phyloP scores from a whole-genome alignment of 2,329 filamentous ascomycete species.

The Monosporascus sp. region DNA sequence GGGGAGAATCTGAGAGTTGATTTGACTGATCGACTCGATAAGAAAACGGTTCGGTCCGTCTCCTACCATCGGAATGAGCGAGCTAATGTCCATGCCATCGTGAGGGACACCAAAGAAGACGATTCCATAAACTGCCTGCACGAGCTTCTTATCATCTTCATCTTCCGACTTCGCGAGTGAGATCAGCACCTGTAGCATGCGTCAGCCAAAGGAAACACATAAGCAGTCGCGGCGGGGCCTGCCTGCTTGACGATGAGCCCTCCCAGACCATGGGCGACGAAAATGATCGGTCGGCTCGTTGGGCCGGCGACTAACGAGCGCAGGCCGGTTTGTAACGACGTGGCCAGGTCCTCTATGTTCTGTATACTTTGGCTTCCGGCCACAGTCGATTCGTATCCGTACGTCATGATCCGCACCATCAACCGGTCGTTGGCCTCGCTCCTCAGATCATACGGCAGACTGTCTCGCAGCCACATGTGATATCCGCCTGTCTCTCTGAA shows the following conservation, averaged over 20 bases:
- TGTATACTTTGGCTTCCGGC: conserved; percentile 1
- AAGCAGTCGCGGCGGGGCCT: no score
- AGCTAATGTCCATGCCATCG: conserved; percentile 14
- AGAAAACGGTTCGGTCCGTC: conserved; percentile 7
- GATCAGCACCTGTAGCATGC: conserved; percentile 1
- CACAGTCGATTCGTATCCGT: conserved; percentile 33
- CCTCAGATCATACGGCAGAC: conserved; percentile 15
- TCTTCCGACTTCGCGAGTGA: conserved; percentile 2
- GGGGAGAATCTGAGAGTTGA: conserved; percentile 1
- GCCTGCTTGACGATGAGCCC: conserved; percentile 24
- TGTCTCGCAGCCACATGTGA: conserved; percentile 26
- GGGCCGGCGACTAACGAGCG: conserved; percentile 20
- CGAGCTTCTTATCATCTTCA: conserved; percentile 3
- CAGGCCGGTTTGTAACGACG: conserved; percentile 2
- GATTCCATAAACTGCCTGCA: conserved; percentile 8
- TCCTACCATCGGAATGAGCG: conserved; percentile 13
- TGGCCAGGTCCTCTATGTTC: not conserved
- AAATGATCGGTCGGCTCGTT: conserved; percentile 25
- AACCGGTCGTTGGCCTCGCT: not conserved
- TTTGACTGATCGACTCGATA: conserved; percentile 2
- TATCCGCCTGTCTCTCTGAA: conserved; percentile 20
- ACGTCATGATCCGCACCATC: conserved; percentile 23
- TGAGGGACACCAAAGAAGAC: conserved; percentile 15
- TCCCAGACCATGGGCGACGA: conserved; percentile 33
- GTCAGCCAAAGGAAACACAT: not conserved